Percentiles rank a stretch among this genome's conserved stretches.
Evolutionary conservation across 2,329 filamentous ascomycete genomes (phyloP).

Genomic region (Xylaria multiplex): DNA sequence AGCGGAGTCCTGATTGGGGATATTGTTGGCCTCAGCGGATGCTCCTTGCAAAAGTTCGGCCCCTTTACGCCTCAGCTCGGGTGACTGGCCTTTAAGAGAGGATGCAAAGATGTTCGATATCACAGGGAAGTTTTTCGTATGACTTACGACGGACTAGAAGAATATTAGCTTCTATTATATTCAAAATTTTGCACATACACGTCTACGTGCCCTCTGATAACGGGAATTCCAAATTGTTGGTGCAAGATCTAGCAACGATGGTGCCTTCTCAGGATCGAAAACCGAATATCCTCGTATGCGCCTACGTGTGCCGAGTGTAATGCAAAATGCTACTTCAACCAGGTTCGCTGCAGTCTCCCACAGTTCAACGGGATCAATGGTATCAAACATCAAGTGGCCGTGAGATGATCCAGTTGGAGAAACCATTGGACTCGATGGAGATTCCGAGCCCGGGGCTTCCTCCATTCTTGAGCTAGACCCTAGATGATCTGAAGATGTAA

Average conservation of each 20-base stretch:
- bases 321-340: slow-evolving; percentile 28
- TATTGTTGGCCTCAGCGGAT: background rate
- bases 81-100: slow-evolving; percentile 38
- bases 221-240: slow-evolving; percentile 38
- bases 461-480: background rate
- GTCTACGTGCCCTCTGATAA: slow-evolving; percentile 32
- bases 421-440: background rate
- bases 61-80: slow-evolving; percentile 39
- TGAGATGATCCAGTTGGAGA: background rate
- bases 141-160: slow-evolving; percentile 36
- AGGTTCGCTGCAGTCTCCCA: slow-evolving; percentile 28
- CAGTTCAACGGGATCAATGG: background rate
- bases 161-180: slow-evolving; percentile 12
- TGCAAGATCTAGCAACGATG: slow-evolving; percentile 37
- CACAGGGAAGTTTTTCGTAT: slow-evolving; percentile 40
- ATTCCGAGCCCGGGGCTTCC: background rate
- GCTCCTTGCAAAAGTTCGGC: slow-evolving; percentile 27
- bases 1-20: background rate
- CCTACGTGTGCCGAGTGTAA: slow-evolving; percentile 30
- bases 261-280: slow-evolving; percentile 4
- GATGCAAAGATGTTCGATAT: slow-evolving; percentile 43
- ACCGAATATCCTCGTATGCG: slow-evolving; percentile 18
- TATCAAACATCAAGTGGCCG: background rate
- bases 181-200: background rate
- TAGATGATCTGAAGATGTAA: slow-evolving; percentile 12